Evolutionary conservation across 805 yeast species (phyloP).

Genomic region (Zygosaccharomyces bailii): DNA sequence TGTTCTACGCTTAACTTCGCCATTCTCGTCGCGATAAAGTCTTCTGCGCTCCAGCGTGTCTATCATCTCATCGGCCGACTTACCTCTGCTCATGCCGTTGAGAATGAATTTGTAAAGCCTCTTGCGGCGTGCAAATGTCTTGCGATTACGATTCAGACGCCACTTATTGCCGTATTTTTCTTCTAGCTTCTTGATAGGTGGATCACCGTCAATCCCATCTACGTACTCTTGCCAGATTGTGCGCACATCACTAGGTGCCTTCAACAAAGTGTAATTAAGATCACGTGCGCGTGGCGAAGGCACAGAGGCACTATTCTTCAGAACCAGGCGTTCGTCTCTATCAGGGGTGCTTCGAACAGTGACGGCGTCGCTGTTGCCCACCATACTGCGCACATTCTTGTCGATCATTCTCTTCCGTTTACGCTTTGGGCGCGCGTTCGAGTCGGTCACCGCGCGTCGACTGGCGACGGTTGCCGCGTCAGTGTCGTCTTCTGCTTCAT

Average conservation of each 20-base stretch:
- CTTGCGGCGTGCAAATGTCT: constrained; percentile 38
- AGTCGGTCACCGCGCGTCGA: background rate
- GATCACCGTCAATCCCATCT: constrained; percentile 41
- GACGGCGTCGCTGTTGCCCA: constrained; percentile 1
- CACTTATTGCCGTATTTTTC: constrained; percentile 42
- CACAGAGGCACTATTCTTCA: constrained; percentile 8
- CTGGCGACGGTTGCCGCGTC: constrained; percentile 13
- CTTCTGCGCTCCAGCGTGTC: constrained; percentile 31
- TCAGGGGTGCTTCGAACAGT: background rate
- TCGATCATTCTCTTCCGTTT: constrained; percentile 4
- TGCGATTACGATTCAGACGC: constrained; percentile 39
- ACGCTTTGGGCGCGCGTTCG: constrained; percentile 2
- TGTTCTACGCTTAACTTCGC: constrained; percentile 34
- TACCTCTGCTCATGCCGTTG: constrained; percentile 35
- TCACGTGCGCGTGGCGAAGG: constrained; percentile 10
- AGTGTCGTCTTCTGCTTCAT: constrained; percentile 17
- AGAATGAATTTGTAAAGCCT: constrained; percentile 36
- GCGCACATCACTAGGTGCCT: constrained; percentile 36
- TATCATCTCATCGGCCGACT: constrained; percentile 36
- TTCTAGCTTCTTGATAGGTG: constrained; percentile 41
- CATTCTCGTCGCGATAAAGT: constrained; percentile 33
- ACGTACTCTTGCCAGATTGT: constrained; percentile 42
- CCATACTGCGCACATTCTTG: background rate
- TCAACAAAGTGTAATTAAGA: constrained; percentile 28
- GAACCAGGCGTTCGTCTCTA: constrained; percentile 5